A percentile compares a stretch with the other conserved stretches of the same genome.
phyloP scores from a whole-genome alignment of 108 stramenopile species.

The Stephanodiscus triporus region DNA sequence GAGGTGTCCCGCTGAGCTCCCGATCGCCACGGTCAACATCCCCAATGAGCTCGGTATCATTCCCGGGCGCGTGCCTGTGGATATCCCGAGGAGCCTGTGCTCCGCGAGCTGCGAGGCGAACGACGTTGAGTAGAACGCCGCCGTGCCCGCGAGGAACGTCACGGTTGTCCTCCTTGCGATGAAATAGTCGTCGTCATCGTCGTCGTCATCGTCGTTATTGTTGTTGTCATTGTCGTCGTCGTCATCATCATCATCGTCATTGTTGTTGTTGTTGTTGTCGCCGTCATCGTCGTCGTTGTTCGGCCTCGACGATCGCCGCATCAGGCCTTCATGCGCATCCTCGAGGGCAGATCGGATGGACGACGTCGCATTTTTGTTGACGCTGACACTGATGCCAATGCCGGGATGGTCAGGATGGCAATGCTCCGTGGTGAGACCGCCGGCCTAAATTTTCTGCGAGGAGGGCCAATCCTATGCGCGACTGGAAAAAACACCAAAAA shows the following conservation, averaged over 20 bases:
- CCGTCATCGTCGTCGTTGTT: background rate
- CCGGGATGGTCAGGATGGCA: no score
- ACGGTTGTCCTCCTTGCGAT: background rate
- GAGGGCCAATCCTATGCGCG: no score
- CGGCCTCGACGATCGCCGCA: background rate
- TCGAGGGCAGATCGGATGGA: background rate
- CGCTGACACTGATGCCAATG: no score
- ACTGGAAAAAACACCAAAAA: no score
- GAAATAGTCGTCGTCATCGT: background rate
- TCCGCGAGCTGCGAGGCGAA: slow-evolving; percentile 46
- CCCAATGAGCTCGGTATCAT: slow-evolving; percentile 59
- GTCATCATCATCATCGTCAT: background rate
- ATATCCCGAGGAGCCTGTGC: slow-evolving; percentile 62
- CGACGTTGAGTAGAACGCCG: slow-evolving; percentile 35
- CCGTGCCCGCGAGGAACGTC: slow-evolving; percentile 16
- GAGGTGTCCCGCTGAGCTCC: slow-evolving; percentile 64
- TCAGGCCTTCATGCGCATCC: background rate
- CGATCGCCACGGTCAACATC: slow-evolving; percentile 65
- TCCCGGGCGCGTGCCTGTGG: slow-evolving; percentile 64
- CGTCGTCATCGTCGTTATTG: background rate
- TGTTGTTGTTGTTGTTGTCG: background rate
- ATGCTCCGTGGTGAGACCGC: no score
- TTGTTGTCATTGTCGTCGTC: background rate
- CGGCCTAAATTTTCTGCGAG: no score
- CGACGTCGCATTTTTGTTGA: no score